Conservation (phyloP, 257 asterid genomes). For the Jacaranda copaia region DNA sequence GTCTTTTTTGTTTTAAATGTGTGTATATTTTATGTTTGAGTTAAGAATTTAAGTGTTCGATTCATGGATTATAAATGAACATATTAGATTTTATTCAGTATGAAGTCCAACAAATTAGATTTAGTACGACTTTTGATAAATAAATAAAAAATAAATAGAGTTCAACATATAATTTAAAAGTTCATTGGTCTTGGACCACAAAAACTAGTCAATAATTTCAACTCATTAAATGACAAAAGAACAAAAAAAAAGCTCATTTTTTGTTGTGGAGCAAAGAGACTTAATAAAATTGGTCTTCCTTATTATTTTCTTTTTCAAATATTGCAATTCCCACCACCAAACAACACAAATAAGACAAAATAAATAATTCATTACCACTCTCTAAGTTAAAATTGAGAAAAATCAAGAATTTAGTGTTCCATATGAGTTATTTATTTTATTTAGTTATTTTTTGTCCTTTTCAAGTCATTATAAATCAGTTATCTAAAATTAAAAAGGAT, state of each 20-base stretch:
- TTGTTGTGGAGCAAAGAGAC: not conserved
- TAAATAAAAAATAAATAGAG: no score
- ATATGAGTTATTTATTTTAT: not conserved
- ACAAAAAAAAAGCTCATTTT: not conserved
- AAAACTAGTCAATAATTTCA: not conserved
- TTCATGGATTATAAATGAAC: no score
- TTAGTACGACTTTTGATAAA: no score
- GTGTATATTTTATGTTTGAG: not conserved
- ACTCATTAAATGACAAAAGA: not conserved
- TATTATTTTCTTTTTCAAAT: no score
- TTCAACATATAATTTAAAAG: not conserved
- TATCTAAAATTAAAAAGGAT: not conserved
- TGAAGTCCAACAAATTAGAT: no score
- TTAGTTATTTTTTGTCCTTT: not conserved
- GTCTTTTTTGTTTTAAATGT: not conserved
- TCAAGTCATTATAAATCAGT: not conserved
- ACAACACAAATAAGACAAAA: no score
- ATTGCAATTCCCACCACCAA: no score
- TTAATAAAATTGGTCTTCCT: no score
- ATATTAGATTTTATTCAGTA: no score
- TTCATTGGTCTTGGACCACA: not conserved
- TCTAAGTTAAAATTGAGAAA: no score
- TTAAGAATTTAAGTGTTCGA: no score
- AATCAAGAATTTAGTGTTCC: not conserved
- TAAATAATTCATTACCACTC: no score